Base-by-base conservation (phyloP, 2,329 filamentous ascomycete genomes). In the Trichophyton schoenleinii region DNA sequence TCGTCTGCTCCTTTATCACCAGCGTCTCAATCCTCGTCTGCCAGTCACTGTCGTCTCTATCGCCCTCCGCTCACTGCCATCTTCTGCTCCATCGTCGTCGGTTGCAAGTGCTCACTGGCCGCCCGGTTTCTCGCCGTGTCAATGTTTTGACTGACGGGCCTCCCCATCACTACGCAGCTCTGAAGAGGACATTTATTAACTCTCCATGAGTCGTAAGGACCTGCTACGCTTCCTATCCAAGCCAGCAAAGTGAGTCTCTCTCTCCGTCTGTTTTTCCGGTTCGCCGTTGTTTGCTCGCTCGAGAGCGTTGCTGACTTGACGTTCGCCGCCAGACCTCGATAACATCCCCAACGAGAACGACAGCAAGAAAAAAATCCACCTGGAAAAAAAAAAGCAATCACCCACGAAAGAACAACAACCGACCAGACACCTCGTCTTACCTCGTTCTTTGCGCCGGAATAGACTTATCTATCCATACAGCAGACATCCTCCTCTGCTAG, bases 181-280 rank as follows among this genome's bases (percentile, higher is more conserved):
- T 66, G 67, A 69, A 68, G 66, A 66, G 69, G 64, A 64, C 66
- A 63, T 64, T 63, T 63, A 49, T 60, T 63, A 44, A 70, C 79
- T 77, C 84, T 89, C 85, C 86, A 96, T 96, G 91, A 91, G 85
- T 87, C 87, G 83, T 76, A 88, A 87, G 79, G 89, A 95, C 78
- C 85, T 95, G 72, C 84, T 95, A 74, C 88, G 90, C 79, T 94
- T 95, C 80, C 85, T 96, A 70, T 95, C 89, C 74, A 94, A 94
- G 82, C 90, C 90, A 74, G 89, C 89, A 77, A 95, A 95, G 91
- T 95, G 79, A 74, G 88, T 79, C 59, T 65, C 63, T 42, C 4
- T 65, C 63, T 42, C 4, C 9, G 52, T 25, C 64, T 60, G 34
- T 38, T 4, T 13, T 2, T 38, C 18, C 18, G 18, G 34, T 3